Evolutionary conservation across 352 stramenopile species (phyloP).

Genomic region (Aphanomyces euteiches): DNA sequence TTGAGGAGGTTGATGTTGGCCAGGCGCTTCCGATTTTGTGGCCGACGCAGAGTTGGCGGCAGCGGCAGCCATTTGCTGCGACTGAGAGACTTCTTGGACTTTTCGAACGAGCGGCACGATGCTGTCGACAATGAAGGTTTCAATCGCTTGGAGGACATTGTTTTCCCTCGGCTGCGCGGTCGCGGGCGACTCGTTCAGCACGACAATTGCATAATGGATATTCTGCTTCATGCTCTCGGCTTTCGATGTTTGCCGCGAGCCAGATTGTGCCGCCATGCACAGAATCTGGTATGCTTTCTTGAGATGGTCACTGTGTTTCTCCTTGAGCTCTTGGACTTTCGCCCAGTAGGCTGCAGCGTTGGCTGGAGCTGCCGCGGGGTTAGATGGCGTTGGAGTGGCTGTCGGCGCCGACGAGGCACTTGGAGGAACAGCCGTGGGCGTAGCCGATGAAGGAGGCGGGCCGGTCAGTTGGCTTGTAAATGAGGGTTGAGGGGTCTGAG

Average conservation of each 20-base stretch:
- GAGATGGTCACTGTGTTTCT: slow-evolving; percentile 46
- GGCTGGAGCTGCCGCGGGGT: neutral
- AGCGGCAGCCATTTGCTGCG: neutral
- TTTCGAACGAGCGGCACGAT: slow-evolving; percentile 74
- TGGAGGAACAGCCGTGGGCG: neutral
- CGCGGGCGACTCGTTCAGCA: slow-evolving; percentile 47
- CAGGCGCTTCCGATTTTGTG: neutral
- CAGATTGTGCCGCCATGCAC: slow-evolving; percentile 47
- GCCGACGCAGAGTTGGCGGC: neutral
- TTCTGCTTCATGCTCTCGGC: slow-evolving; percentile 79
- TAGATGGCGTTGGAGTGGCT: slow-evolving; percentile 7
- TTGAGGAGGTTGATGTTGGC: neutral
- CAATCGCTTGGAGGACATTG: slow-evolving; percentile 71
- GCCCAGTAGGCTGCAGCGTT: slow-evolving; percentile 62
- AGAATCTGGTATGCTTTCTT: slow-evolving; percentile 61
- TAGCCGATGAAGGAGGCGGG: neutral
- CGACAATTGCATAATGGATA: slow-evolving; percentile 62
- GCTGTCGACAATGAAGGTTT: slow-evolving; percentile 74
- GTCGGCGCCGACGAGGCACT: neutral
- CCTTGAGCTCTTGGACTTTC: slow-evolving; percentile 55
- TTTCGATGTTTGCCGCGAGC: slow-evolving; percentile 62
- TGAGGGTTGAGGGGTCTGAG: neutral
- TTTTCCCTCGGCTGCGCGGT: slow-evolving; percentile 56
- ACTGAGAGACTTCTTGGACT: slow-evolving; percentile 35
- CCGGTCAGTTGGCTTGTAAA: neutral